Percentiles rank a stretch among this genome's conserved stretches.
Evolutionary conservation across 768 basidiomycete genomes (phyloP).

Genomic region (Pilatotrama ljubarskyi): DNA sequence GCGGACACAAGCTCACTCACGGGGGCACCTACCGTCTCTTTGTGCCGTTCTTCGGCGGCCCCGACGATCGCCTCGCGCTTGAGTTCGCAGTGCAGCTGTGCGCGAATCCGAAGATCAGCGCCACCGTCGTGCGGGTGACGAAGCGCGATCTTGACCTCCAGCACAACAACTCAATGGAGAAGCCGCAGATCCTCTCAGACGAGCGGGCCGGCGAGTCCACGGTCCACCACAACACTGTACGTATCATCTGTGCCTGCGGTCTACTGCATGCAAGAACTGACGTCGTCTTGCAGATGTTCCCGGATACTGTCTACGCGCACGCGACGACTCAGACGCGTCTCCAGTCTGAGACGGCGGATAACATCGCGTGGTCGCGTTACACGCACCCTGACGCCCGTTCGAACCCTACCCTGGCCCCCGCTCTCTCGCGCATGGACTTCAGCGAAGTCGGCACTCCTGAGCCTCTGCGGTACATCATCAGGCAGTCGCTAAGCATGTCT

Average conservation of each 20-base stretch:
- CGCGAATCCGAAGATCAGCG: constrained; percentile 61
- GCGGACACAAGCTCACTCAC: constrained; percentile 27
- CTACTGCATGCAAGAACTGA: not conserved
- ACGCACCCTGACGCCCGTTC: constrained; percentile 32
- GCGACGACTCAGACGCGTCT: constrained; percentile 62
- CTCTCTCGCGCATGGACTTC: constrained; percentile 65
- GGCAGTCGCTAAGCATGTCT: constrained; percentile 38
- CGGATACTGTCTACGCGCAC: constrained; percentile 73
- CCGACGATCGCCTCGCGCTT: constrained; percentile 87
- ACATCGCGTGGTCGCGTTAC: constrained; percentile 70
- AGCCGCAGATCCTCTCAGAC: constrained; percentile 31
- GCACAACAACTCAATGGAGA: constrained; percentile 23
- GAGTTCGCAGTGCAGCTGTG: constrained; percentile 86
- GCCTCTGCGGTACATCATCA: constrained; percentile 58
- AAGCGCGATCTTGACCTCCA: constrained; percentile 41
- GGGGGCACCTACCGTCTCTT: constrained; percentile 62
- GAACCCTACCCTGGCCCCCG: constrained; percentile 27
- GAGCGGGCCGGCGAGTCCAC: constrained; percentile 18
- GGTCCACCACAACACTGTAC: constrained; percentile 21
- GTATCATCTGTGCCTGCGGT: not conserved
- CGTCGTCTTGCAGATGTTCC: constrained; percentile 36
- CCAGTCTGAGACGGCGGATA: constrained; percentile 84
- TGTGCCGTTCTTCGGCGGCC: constrained; percentile 91
- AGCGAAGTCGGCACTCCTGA: constrained; percentile 50
- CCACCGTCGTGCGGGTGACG: constrained; percentile 70